Evolutionary conservation across 257 asterid genomes (phyloP).

Genomic region (Paraleonurus japonicus): DNA sequence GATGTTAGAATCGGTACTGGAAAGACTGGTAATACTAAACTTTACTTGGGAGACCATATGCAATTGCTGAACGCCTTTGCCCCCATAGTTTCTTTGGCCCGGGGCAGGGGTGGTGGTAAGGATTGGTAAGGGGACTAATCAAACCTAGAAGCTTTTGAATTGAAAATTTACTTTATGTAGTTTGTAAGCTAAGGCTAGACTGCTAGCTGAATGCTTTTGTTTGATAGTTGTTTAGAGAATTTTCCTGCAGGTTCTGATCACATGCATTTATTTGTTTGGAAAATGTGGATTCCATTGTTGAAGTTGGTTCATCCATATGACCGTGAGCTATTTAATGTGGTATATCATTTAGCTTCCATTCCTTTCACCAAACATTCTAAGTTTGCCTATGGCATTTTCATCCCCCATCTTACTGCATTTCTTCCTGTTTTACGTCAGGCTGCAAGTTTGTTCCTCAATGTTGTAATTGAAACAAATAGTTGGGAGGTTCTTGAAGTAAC

Average conservation of each 20-base stretch:
- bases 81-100: neutral
- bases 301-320: slow-evolving; percentile 52
- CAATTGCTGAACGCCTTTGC: neutral
- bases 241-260: slow-evolving; percentile 50
- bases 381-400: slow-evolving; percentile 8
- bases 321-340: slow-evolving; percentile 65
- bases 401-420: slow-evolving; percentile 9
- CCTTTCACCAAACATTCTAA: slow-evolving; percentile 7
- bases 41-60: neutral
- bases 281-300: slow-evolving; percentile 60
- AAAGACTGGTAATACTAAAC: neutral
- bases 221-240: slow-evolving; percentile 27
- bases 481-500: slow-evolving; percentile 72
- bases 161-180: slow-evolving; percentile 2
- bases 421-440: slow-evolving; percentile 44
- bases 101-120: neutral
- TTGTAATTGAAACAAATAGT: slow-evolving; percentile 57
- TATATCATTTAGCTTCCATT: slow-evolving; percentile 28
- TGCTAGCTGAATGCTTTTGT: slow-evolving; percentile 17
- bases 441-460: slow-evolving; percentile 58
- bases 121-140: slow-evolving; percentile 3
- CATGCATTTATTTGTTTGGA: slow-evolving; percentile 59
- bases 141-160: slow-evolving; percentile 1
- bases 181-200: slow-evolving; percentile 1
- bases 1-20: neutral